Conservation (phyloP, 768 basidiomycete species). For the Tricholoma bakamatsutake region DNA sequence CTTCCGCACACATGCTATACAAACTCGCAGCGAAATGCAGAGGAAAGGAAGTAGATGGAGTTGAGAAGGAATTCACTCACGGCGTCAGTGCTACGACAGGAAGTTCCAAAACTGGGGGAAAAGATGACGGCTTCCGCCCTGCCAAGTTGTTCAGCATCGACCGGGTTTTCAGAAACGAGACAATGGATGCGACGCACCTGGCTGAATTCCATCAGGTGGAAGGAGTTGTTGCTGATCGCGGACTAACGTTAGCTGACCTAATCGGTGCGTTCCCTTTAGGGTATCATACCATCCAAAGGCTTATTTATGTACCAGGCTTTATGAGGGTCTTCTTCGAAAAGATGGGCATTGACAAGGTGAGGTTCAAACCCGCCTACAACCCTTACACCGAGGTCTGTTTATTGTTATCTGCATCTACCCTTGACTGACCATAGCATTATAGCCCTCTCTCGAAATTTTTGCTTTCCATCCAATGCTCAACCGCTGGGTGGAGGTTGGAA, state of each 20-base stretch:
- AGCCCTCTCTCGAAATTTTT: slow-evolving; percentile 98
- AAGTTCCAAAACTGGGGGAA: slow-evolving; percentile 24
- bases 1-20: slow-evolving; percentile 91
- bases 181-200: slow-evolving; percentile 96
- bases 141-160: slow-evolving; percentile 97
- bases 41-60: slow-evolving; percentile 44
- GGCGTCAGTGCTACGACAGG: slow-evolving; percentile 27
- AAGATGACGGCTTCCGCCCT: slow-evolving; percentile 76
- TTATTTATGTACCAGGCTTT: slow-evolving; percentile 55
- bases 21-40: slow-evolving; percentile 83
- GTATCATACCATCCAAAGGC: background rate
- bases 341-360: slow-evolving; percentile 90
- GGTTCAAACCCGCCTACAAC: slow-evolving; percentile 99
- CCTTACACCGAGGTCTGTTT: slow-evolving; percentile 84
- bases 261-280: slow-evolving; percentile 56
- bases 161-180: slow-evolving; percentile 97
- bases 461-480: slow-evolving; percentile 93
- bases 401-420: background rate
- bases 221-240: slow-evolving; percentile 94
- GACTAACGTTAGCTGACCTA: slow-evolving; percentile 88
- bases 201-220: slow-evolving; percentile 99
- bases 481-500: slow-evolving; percentile 97
- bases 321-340: slow-evolving; percentile 98
- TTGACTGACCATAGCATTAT: slow-evolving; percentile 3
- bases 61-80: slow-evolving; percentile 36